Evolutionary conservation across 805 yeast species (phyloP).

Genomic region (Sugiyamaella chiloensis): DNA sequence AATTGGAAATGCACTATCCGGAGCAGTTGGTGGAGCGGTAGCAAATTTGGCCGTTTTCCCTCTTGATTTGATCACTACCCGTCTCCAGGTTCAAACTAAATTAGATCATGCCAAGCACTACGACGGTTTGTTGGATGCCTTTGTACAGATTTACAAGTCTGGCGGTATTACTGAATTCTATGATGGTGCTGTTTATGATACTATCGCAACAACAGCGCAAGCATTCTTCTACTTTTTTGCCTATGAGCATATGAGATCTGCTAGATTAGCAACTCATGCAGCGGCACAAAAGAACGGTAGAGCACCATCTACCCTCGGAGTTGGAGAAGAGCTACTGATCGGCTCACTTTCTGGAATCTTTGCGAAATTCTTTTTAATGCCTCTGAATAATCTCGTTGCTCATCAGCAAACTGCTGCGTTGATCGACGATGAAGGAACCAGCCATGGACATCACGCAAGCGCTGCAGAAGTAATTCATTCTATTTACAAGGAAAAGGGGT

Average conservation of each 20-base stretch:
- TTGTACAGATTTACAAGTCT: conserved; percentile 59
- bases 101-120: conserved; percentile 35
- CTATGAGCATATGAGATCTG: conserved; percentile 30
- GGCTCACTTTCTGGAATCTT: conserved; percentile 34
- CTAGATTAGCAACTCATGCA: conserved; percentile 18
- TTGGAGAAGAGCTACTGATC: conserved; percentile 30
- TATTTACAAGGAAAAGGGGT: conserved; percentile 30
- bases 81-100: conserved; percentile 32
- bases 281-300: conserved; percentile 16
- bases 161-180: conserved; percentile 77
- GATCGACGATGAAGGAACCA: conserved; percentile 7
- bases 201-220: conserved; percentile 30
- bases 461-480: conserved; percentile 21
- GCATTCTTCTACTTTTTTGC: conserved; percentile 34
- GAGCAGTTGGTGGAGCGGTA: conserved; percentile 34
- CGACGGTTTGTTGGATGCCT: conserved; percentile 70
- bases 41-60: conserved; percentile 32
- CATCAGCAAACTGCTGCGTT: conserved; percentile 28
- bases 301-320: conserved; percentile 29
- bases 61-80: conserved; percentile 32
- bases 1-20: conserved; percentile 30
- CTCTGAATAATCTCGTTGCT: conserved; percentile 32
- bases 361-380: conserved; percentile 32
- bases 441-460: conserved; percentile 1
- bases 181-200: conserved; percentile 63